Base-by-base conservation (phyloP, 1,284 basidiomycete genomes). In the Irpex sp. region DNA sequence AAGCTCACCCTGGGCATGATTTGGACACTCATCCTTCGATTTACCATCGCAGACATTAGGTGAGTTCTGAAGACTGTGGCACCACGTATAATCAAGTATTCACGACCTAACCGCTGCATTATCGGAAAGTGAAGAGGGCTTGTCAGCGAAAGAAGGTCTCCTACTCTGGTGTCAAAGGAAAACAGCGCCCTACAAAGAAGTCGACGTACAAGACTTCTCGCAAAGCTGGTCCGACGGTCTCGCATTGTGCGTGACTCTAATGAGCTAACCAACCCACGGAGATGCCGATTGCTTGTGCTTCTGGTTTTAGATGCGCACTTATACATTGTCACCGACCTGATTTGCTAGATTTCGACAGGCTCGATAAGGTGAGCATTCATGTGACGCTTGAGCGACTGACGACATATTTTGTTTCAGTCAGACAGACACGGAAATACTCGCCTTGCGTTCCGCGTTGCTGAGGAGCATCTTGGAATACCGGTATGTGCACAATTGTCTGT, bases 1-100 rank as follows among this genome's bases (percentile, higher is more conserved):
- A 99, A 99, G 75, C 90, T 99, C 61, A 98, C 97, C 58, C 84
- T 99, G 14, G 96, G 96, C 39, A 96, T 98, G 93, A 98, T 99
- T 68, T 99, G 96, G 96, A 97, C 94, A 0, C 83, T 99, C 47
- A 96, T 99, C 71, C 82, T 97, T 37, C 88, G 95, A 3, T 99
- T 98, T 75, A 97, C 96, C 23, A 98, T 99, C 67, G 95, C 96
- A 16, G 95, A 96, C 70, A 98, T 99, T 78, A 96, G 88, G 93
- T 94, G 68, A 63, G 86, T 77, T 53, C 23, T 49, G 57, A 48
- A 52, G 14, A 18, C 14, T 18, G 37, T 36, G 16, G 42, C 36
- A 35, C 10, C 35, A n/a, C 52, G 36, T 7, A 16, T 51, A 19
- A 42, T 36, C 58, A 42, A 63, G 61, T 35, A 16, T 64, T 52